Conservation (phyloP, 2,329 filamentous ascomycete species). For the Sporothrix dimorphospora region DNA sequence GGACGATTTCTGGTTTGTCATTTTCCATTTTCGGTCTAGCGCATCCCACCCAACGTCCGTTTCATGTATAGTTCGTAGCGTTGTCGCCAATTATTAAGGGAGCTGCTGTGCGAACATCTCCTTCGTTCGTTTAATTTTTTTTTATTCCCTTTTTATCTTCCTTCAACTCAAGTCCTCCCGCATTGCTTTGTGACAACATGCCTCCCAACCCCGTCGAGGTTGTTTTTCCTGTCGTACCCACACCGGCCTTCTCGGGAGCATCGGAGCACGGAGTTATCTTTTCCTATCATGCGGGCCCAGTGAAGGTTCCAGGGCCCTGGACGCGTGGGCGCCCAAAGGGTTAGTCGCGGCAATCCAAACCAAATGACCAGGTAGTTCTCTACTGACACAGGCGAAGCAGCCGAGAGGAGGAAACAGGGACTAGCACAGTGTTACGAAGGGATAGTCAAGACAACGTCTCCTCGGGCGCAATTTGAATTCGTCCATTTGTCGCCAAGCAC, state of each 20-base stretch:
- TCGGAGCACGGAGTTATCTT: constrained; percentile 13
- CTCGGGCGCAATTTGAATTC: constrained; percentile 17
- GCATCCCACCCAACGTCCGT: too few relatives aligned
- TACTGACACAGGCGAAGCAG: not conserved
- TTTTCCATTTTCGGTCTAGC: not conserved
- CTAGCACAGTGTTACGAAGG: not conserved
- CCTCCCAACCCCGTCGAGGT: constrained; percentile 1
- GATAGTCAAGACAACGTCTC: not conserved
- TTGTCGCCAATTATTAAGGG: too few relatives aligned
- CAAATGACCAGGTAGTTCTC: not conserved
- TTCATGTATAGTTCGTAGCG: too few relatives aligned
- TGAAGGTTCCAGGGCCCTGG: constrained; percentile 28
- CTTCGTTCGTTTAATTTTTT: not conserved
- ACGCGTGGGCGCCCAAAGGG: constrained; percentile 24
- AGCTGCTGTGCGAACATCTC: not conserved
- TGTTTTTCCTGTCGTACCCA: not conserved
- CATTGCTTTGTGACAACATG: not conserved
- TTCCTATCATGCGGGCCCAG: constrained; percentile 12
- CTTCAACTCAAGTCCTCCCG: not conserved
- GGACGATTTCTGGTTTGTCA: not conserved
- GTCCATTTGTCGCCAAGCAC: constrained; percentile 16
- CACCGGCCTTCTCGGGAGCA: not conserved
- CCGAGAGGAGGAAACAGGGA: not conserved
- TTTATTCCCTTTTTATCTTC: too few relatives aligned
- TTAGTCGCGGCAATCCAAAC: not conserved